Evolutionary conservation across 352 stramenopile species (phyloP).

Genomic region (Phytophthora quininea): DNA sequence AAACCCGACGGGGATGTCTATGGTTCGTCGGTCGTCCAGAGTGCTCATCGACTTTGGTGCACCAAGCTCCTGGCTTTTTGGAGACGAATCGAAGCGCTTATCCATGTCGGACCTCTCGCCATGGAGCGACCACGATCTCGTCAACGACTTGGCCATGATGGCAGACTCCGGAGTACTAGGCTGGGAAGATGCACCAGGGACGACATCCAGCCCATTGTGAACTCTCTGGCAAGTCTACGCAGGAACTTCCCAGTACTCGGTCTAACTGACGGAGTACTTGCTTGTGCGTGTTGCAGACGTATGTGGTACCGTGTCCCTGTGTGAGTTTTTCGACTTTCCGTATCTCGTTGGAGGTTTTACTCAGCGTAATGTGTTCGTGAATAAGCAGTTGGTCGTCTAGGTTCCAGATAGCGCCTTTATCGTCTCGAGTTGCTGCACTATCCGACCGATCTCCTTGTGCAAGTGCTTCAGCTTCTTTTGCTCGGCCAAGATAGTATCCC

Average conservation of each 20-base stretch:
- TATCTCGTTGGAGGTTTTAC: conserved; percentile 24
- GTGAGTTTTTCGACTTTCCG: conserved; percentile 23
- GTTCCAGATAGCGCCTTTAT: conserved; percentile 28
- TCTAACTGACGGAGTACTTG: conserved; percentile 6
- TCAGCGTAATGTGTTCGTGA: conserved; percentile 21
- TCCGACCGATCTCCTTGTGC: conserved; percentile 59
- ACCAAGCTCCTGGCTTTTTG: conserved; percentile 49
- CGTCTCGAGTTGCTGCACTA: conserved; percentile 58
- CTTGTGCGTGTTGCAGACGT: conserved; percentile 10
- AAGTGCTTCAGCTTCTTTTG: conserved; percentile 65
- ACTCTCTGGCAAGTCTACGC: too few relatives aligned
- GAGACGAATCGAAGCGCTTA: conserved; percentile 37
- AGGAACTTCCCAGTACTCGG: conserved; percentile 11
- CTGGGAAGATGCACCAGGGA: conserved; percentile 25
- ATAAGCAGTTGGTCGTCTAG: conserved; percentile 21
- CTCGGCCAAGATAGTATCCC: conserved; percentile 52
- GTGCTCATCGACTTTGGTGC: conserved; percentile 62
- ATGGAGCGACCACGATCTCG: conserved; percentile 55
- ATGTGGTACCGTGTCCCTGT: conserved; percentile 24
- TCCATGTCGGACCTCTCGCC: conserved; percentile 25
- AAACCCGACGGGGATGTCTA: conserved; percentile 20
- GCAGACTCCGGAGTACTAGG: conserved; percentile 29
- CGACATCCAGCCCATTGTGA: too few relatives aligned
- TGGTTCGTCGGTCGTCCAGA: conserved; percentile 24
- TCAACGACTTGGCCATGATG: conserved; percentile 40